Conservation (phyloP, 768 basidiomycete species). For the Leccinum rimulosum region DNA sequence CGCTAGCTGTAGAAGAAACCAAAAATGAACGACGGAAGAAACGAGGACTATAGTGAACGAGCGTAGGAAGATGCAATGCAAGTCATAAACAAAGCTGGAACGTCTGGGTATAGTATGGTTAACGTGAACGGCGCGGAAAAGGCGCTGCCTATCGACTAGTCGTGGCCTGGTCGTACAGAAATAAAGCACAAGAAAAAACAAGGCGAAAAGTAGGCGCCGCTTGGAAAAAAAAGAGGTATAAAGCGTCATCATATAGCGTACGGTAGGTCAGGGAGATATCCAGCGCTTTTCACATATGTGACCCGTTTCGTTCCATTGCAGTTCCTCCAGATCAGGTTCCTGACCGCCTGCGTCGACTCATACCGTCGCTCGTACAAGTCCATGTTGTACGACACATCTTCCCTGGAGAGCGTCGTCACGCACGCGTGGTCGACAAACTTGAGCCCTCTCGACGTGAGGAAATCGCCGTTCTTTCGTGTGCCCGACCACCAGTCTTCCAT, state of each 20-base stretch:
- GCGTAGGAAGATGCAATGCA: constrained; percentile 12
- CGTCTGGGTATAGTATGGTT: constrained; percentile 21
- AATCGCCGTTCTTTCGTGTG: constrained; percentile 29
- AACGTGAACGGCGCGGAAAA: constrained; percentile 11
- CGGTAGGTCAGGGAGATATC: constrained; percentile 27
- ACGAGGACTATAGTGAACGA: constrained; percentile 18
- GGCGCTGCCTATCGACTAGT: constrained; percentile 17
- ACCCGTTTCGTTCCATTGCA: constrained; percentile 30
- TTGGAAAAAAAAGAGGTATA: neutral
- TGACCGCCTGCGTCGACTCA: constrained; percentile 24
- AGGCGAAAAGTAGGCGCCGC: neutral
- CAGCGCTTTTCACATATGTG: constrained; percentile 30
- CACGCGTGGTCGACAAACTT: constrained; percentile 41
- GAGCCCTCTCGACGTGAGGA: constrained; percentile 34
- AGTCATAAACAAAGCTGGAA: constrained; percentile 14
- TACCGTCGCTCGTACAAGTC: constrained; percentile 33
- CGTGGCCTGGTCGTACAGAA: constrained; percentile 17
- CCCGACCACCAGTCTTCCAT: constrained; percentile 37
- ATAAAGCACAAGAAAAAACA: neutral
- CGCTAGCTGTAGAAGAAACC: neutral
- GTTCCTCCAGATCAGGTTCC: constrained; percentile 29
- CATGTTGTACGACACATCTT: constrained; percentile 33
- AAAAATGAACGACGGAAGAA: constrained; percentile 20
- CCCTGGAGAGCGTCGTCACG: constrained; percentile 37
- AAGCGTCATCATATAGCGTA: constrained; percentile 11